These are phyloP conservation scores for Beauveria bassiana DNA, from an alignment of 2,329 filamentous ascomycete genomes.

Conservation along the genomic window DNA sequence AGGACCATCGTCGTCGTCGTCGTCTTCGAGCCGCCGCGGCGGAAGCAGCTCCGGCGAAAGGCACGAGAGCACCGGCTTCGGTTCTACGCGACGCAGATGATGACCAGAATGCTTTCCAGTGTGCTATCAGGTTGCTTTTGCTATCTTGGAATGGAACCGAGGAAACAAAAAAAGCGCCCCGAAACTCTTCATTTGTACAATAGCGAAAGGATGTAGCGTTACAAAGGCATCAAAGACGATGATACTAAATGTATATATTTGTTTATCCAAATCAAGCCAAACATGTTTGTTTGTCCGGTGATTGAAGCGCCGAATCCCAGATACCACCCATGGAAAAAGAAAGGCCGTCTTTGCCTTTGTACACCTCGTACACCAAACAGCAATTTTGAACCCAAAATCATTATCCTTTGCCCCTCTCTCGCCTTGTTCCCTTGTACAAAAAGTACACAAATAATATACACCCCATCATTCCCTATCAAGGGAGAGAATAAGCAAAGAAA, in stretches of 20 bases:
- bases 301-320: constrained; percentile 4
- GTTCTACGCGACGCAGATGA: constrained; percentile 55
- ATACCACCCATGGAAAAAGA: neutral
- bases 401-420: neutral
- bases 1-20: constrained; percentile 23
- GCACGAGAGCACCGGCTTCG: constrained; percentile 65
- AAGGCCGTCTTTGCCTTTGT: constrained; percentile 5
- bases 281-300: neutral
- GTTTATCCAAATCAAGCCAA: constrained; percentile 9
- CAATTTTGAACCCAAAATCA: neutral
- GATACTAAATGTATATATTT: neutral
- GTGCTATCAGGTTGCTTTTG: too few relatives aligned
- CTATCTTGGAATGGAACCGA: too few relatives aligned
- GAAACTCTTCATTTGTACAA: neutral
- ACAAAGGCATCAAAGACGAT: neutral
- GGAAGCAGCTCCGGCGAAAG: constrained; percentile 35
- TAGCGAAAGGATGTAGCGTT: neutral
- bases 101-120: too few relatives aligned
- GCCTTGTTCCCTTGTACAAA: constrained; percentile 5
- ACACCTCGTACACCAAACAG: constrained; percentile 6
- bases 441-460: constrained; percentile 7
- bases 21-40: constrained; percentile 28
- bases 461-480: neutral
- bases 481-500: neutral
- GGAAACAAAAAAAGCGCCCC: too few relatives aligned